A percentile compares a stretch with the other conserved stretches of the same genome.
phyloP scores from a whole-genome alignment of 2,329 filamentous ascomycete species.

The Aureobasidium melanogenum region DNA sequence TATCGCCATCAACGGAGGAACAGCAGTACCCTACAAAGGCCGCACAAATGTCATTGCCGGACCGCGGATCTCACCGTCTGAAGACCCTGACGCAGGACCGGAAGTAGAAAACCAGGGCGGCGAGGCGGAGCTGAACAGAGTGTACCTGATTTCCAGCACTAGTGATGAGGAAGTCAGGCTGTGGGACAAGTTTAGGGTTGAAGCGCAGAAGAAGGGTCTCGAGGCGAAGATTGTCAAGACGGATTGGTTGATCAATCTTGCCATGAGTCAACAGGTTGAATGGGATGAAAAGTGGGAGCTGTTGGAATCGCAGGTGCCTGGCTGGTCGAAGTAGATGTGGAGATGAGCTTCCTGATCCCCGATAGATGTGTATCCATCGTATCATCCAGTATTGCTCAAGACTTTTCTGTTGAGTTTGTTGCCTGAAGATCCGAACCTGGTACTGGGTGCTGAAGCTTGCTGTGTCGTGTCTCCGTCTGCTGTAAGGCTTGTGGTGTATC shows the following conservation, averaged over 20 bases:
- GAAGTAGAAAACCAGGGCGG: constrained; percentile 41
- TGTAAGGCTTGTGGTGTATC: neutral
- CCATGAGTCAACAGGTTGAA: constrained; percentile 71
- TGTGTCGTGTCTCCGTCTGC: neutral
- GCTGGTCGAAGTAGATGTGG: neutral
- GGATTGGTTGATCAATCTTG: constrained; percentile 85
- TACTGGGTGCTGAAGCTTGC: neutral
- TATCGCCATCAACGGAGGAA: constrained; percentile 78
- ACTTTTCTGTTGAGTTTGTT: neutral
- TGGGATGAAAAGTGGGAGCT: constrained; percentile 26
- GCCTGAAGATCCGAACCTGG: neutral
- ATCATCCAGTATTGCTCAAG: neutral
- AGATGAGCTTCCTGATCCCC: neutral
- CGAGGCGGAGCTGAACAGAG: constrained; percentile 45
- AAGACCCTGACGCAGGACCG: constrained; percentile 52
- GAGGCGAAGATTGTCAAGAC: constrained; percentile 69
- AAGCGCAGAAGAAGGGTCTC: constrained; percentile 72
- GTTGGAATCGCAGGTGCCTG: constrained; percentile 16
- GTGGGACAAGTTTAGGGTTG: constrained; percentile 71
- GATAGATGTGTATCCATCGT: neutral
- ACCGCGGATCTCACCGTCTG: constrained; percentile 41
- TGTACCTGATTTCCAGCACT: constrained; percentile 72
- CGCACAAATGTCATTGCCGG: constrained; percentile 54
- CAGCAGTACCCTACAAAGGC: constrained; percentile 62
- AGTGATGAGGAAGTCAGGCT: constrained; percentile 59